These are phyloP conservation scores for Pythium plurisporium DNA, from an alignment of 352 stramenopile genomes.

Conservation along the genomic window DNA sequence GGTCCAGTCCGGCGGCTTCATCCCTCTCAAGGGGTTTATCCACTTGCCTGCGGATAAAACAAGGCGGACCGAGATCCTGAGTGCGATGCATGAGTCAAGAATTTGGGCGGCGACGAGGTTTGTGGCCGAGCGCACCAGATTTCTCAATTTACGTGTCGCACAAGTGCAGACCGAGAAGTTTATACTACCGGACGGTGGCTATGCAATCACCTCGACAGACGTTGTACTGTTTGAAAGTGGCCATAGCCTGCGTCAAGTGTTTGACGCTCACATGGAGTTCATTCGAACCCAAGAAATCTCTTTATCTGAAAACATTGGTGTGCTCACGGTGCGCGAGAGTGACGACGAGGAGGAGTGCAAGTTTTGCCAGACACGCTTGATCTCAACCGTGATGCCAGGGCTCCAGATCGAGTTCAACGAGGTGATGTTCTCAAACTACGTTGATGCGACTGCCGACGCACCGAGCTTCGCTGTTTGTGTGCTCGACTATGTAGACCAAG, in stretches of 20 bases:
- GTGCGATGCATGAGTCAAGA: not conserved
- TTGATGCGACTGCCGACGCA: slow-evolving; percentile 13
- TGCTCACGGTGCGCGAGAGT: slow-evolving; percentile 8
- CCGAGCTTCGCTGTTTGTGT: slow-evolving; percentile 29
- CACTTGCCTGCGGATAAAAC: not conserved
- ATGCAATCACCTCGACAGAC: not conserved
- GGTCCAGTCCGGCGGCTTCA: not conserved
- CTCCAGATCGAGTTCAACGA: slow-evolving; percentile 45
- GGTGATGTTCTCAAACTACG: slow-evolving; percentile 31
- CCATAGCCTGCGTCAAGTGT: slow-evolving; percentile 13
- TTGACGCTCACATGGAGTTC: slow-evolving; percentile 8
- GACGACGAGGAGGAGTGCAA: not conserved
- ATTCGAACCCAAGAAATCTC: slow-evolving; percentile 5
- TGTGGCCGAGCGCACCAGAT: not conserved
- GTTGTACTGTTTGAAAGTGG: slow-evolving; percentile 3
- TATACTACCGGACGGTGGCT: not conserved
- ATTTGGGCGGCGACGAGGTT: not conserved
- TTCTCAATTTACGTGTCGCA: not conserved
- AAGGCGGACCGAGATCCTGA: not conserved
- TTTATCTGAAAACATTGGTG: slow-evolving; percentile 7
- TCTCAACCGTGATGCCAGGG: not conserved
- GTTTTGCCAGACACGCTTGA: not conserved
- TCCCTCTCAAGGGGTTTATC: slow-evolving; percentile 1
- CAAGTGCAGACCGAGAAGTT: not conserved
- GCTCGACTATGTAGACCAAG: slow-evolving; percentile 34